These are phyloP conservation scores for Zelonia costaricensis DNA, from an alignment of 208 protist species.

Conservation along the genomic window DNA sequence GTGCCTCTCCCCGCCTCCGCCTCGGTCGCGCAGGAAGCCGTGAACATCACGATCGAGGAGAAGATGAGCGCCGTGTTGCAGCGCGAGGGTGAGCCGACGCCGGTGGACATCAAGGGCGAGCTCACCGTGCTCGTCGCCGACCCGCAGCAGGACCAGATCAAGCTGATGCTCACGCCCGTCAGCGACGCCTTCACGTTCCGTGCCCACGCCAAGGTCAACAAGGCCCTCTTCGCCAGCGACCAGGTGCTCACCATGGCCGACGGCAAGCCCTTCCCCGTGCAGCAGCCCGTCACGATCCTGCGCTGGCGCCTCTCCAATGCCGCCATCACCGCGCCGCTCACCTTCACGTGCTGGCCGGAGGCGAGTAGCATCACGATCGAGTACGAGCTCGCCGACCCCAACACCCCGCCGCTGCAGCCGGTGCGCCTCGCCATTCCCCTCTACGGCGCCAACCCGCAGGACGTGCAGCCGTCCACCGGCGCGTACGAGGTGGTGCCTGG, in stretches of 20 bases:
- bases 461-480: slow-evolving; percentile 49
- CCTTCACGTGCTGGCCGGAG: slow-evolving; percentile 82
- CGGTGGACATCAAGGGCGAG: slow-evolving; percentile 71
- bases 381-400: slow-evolving; percentile 66
- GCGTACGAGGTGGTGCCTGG: slow-evolving; percentile 28
- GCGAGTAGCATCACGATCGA: slow-evolving; percentile 70
- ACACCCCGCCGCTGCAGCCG: slow-evolving; percentile 43
- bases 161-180: slow-evolving; percentile 52
- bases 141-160: slow-evolving; percentile 50
- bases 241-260: slow-evolving; percentile 80
- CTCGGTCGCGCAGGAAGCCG: slow-evolving; percentile 19
- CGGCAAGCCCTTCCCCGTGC: slow-evolving; percentile 73
- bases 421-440: slow-evolving; percentile 68
- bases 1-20: slow-evolving; percentile 3
- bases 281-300: slow-evolving; percentile 81
- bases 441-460: slow-evolving; percentile 37
- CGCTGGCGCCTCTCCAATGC: slow-evolving; percentile 58
- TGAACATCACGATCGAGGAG: slow-evolving; percentile 71
- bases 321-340: slow-evolving; percentile 49
- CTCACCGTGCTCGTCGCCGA: slow-evolving; percentile 78
- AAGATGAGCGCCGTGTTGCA: slow-evolving; percentile 60
- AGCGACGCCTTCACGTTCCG: slow-evolving; percentile 76
- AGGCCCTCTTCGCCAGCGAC: slow-evolving; percentile 74
- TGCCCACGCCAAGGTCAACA: slow-evolving; percentile 87
- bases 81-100: slow-evolving; percentile 52